These are phyloP conservation scores for Cyclotella cryptica DNA, from an alignment of 108 stramenopile species.

Conservation along the genomic window DNA sequence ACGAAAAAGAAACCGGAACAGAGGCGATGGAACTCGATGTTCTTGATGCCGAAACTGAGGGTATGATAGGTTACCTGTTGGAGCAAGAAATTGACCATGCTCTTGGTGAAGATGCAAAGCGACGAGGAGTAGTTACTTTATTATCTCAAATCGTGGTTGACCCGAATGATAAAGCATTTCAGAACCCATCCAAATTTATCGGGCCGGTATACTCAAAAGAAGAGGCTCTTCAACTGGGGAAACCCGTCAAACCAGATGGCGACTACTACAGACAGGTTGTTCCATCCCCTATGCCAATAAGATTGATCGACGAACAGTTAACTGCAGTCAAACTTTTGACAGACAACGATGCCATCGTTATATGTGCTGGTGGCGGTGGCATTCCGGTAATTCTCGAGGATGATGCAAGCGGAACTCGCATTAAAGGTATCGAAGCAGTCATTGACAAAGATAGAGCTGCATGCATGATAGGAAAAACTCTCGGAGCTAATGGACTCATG, in stretches of 20 bases:
- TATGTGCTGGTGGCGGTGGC: conserved; percentile 49
- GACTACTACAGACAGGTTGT: conserved; percentile 37
- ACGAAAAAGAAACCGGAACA: conserved; percentile 42
- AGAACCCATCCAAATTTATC: conserved; percentile 55
- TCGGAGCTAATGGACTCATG: conserved; percentile 47
- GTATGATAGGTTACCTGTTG: conserved; percentile 56
- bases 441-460: conserved; percentile 57
- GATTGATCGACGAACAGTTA: conserved; percentile 38
- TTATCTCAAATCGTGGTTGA: conserved; percentile 52
- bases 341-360: conserved; percentile 36
- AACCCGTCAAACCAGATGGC: conserved; percentile 41
- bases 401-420: not conserved
- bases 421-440: conserved; percentile 49
- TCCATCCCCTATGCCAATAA: conserved; percentile 24
- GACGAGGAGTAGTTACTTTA: conserved; percentile 50
- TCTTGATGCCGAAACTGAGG: conserved; percentile 57
- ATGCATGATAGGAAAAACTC: conserved; percentile 40
- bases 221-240: conserved; percentile 35
- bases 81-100: conserved; percentile 47
- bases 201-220: conserved; percentile 44
- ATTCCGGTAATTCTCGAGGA: conserved; percentile 30
- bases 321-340: conserved; percentile 32
- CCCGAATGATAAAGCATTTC: conserved; percentile 49
- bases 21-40: conserved; percentile 43
- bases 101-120: conserved; percentile 16